Evolutionary conservation across 495 filamentous ascomycete species (phyloP).

Genomic region (Aspergillus incahuasiensis): DNA sequence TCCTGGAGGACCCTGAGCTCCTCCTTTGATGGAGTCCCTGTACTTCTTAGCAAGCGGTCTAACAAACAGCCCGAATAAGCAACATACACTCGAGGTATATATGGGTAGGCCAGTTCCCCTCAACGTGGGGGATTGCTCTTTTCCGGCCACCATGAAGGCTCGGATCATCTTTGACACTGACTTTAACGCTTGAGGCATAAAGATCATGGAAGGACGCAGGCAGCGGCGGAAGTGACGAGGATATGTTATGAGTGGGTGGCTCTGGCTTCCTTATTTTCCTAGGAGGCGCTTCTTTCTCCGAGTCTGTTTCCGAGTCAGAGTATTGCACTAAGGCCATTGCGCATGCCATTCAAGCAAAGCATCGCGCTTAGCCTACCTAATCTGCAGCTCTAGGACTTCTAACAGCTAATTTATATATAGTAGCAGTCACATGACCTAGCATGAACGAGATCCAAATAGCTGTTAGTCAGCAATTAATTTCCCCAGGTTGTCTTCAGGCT

Average conservation of each 20-base stretch:
- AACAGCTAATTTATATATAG: too few relatives aligned
- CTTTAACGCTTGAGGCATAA: conserved; percentile 70
- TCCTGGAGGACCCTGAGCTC: conserved; percentile 51
- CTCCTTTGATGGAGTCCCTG: conserved; percentile 65
- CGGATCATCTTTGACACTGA: conserved; percentile 76
- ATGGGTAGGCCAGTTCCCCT: conserved; percentile 90
- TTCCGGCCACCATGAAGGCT: conserved; percentile 78
- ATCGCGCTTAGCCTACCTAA: background rate
- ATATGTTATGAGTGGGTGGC: background rate
- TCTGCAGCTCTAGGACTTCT: background rate
- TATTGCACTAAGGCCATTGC: conserved; percentile 68
- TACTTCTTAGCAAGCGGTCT: conserved; percentile 25
- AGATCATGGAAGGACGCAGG: conserved; percentile 81
- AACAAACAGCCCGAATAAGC: background rate
- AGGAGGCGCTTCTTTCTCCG: conserved; percentile 25
- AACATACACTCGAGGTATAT: conserved; percentile 89
- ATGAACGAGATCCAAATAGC: too few relatives aligned
- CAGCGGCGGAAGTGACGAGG: conserved; percentile 66
- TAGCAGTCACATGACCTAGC: too few relatives aligned
- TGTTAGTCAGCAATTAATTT: too few relatives aligned
- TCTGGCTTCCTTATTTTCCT: conserved; percentile 26
- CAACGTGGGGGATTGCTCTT: conserved; percentile 74
- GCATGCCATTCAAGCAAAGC: background rate
- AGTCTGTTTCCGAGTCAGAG: conserved; percentile 59
- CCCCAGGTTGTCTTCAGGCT: too few relatives aligned